Evolutionary conservation across 495 filamentous ascomycete genomes (phyloP).

Genomic region (Amorphotheca resinae): DNA sequence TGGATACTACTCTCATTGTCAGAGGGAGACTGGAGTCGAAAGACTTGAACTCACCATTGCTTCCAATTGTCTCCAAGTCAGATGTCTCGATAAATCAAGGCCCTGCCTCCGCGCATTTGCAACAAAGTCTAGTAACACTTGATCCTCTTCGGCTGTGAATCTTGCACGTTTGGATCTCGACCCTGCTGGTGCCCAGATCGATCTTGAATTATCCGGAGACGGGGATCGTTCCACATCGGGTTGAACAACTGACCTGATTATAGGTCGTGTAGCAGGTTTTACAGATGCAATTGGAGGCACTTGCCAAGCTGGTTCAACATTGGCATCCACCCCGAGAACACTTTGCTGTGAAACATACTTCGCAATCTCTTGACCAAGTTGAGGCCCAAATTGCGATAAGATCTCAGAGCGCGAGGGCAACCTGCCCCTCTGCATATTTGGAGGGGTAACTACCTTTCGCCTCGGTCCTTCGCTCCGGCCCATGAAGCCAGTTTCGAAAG

Average conservation of each 20-base stretch:
- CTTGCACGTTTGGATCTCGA: neutral
- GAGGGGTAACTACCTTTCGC: neutral
- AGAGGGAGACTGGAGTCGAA: neutral
- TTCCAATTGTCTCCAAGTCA: slow-evolving; percentile 5
- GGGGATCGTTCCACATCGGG: slow-evolving; percentile 9
- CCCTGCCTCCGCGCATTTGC: slow-evolving; percentile 1
- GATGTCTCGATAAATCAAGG: slow-evolving; percentile 1
- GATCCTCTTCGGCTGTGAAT: slow-evolving; percentile 14
- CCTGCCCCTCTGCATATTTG: neutral
- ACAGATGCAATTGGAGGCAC: slow-evolving; percentile 1
- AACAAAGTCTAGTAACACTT: slow-evolving; percentile 11
- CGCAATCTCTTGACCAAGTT: slow-evolving; percentile 15
- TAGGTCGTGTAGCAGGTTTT: neutral
- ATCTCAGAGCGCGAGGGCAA: slow-evolving; percentile 17
- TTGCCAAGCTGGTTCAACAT: slow-evolving; percentile 14
- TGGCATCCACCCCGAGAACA: slow-evolving; percentile 3
- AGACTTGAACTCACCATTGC: slow-evolving; percentile 7
- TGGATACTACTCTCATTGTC: slow-evolving; percentile 3
- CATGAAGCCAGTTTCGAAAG: neutral
- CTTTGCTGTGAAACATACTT: slow-evolving; percentile 13
- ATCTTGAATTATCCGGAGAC: slow-evolving; percentile 13
- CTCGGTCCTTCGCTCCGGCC: neutral
- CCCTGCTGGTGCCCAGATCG: slow-evolving; percentile 15
- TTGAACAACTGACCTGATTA: neutral
- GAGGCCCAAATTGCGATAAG: slow-evolving; percentile 17